These are phyloP conservation scores for Cladosporium velox DNA, from an alignment of 2,329 filamentous ascomycete species.

Conservation along the genomic window DNA sequence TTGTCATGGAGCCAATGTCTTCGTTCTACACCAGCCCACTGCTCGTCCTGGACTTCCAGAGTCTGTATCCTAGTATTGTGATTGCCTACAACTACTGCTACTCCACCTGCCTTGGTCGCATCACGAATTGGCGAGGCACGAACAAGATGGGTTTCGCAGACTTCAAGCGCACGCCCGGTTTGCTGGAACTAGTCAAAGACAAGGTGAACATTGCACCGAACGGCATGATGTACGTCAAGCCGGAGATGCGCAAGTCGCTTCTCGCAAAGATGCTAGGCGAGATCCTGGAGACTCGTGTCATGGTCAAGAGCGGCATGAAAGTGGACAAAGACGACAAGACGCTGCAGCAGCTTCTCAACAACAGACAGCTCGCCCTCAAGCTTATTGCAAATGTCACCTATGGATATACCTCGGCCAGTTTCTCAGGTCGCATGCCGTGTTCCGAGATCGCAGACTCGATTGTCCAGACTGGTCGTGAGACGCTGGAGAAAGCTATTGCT, in stretches of 20 bases:
- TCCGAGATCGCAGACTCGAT: constrained; percentile 98
- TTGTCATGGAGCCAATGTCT: constrained; percentile 97
- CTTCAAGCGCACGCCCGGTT: constrained; percentile 72
- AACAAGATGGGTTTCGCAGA: constrained; percentile 95
- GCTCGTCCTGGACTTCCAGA: constrained; percentile 92
- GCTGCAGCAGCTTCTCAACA: constrained; percentile 85
- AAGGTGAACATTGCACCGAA: constrained; percentile 92
- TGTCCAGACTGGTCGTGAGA: constrained; percentile 93
- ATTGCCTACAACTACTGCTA: constrained; percentile 99
- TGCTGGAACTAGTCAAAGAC: constrained; percentile 77
- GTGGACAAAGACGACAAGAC: constrained; percentile 83
- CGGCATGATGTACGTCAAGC: constrained; percentile 91
- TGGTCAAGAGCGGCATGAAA: constrained; percentile 98
- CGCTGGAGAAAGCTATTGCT: constrained; percentile 88
- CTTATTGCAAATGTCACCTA: constrained; percentile 99
- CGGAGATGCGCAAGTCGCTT: constrained; percentile 82
- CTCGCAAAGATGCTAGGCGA: constrained; percentile 96
- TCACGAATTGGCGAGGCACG: constrained; percentile 81
- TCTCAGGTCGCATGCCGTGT: constrained; percentile 96
- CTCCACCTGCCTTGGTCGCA: constrained; percentile 87
- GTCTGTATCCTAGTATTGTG: constrained; percentile 95
- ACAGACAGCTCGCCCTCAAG: constrained; percentile 90
- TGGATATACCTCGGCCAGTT: constrained; percentile 94
- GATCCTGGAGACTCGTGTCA: constrained; percentile 91
- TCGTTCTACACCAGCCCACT: constrained; percentile 90